Evolutionary conservation across 2,329 filamentous ascomycete genomes (phyloP).

Genomic region (Scedosporium aurantiacum): DNA sequence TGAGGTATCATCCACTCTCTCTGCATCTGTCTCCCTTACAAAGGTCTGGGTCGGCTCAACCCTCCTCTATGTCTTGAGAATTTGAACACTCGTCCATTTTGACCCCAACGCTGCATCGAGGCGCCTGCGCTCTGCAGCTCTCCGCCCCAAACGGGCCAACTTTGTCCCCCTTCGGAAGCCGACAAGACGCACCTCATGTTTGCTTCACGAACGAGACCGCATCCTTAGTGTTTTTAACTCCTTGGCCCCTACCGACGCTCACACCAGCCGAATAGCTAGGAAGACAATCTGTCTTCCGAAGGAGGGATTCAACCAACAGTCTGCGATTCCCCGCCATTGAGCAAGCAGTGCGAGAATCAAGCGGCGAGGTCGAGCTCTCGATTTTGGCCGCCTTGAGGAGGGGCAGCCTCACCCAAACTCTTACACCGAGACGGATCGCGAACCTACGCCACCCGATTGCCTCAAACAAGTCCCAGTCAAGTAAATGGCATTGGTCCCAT

Average conservation of each 20-base stretch:
- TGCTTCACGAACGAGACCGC: background rate
- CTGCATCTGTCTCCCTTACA: background rate
- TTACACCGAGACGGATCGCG: background rate
- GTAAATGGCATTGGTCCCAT: background rate
- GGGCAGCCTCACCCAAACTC: background rate
- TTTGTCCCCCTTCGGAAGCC: conserved; percentile 4
- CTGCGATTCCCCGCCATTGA: background rate
- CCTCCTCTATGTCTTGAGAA: background rate
- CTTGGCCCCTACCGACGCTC: background rate
- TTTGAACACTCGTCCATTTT: background rate
- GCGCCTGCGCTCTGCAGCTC: conserved; percentile 12
- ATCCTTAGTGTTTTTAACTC: background rate
- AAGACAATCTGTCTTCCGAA: background rate
- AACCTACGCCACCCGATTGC: background rate
- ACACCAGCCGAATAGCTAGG: background rate
- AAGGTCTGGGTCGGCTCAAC: background rate
- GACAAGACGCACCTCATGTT: conserved; percentile 4
- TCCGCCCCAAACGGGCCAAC: conserved; percentile 10
- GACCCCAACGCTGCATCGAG: conserved; percentile 11
- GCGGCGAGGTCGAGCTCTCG: background rate
- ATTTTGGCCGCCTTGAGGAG: background rate
- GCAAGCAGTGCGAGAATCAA: background rate
- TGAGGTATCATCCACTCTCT: background rate
- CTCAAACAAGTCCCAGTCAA: background rate
- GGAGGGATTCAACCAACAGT: background rate